Evolutionary conservation across 2,329 filamentous ascomycete species (phyloP).

Genomic region (Elsinoe batatas): DNA sequence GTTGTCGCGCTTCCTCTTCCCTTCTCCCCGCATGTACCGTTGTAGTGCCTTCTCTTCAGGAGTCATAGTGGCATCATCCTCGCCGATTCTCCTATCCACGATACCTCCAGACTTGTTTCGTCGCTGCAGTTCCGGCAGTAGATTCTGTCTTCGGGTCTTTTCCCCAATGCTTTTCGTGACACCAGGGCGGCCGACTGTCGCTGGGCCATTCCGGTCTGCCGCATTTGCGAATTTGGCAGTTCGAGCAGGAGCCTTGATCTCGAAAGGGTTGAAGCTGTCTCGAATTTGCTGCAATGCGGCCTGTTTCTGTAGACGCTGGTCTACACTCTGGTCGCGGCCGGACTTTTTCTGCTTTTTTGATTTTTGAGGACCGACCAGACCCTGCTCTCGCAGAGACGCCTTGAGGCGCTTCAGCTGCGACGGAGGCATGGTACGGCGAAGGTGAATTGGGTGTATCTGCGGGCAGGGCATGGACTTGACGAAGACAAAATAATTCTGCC

Average conservation of each 20-base stretch:
- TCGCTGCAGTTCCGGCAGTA: conserved; percentile 81
- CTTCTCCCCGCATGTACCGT: conserved; percentile 81
- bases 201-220: conserved; percentile 45
- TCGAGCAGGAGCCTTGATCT: conserved; percentile 66
- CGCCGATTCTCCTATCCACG: conserved; percentile 85
- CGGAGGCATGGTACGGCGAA: conserved; percentile 59
- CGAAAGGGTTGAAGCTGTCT: conserved; percentile 96
- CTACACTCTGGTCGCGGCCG: conserved; percentile 41
- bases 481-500: no score
- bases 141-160: conserved; percentile 71
- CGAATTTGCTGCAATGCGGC: conserved; percentile 76
- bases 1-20: conserved; percentile 65
- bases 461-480: no score
- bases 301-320: conserved; percentile 67
- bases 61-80: conserved; percentile 88
- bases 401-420: conserved; percentile 97
- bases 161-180: conserved; percentile 79
- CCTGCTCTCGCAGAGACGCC: conserved; percentile 77
- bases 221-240: conserved; percentile 80
- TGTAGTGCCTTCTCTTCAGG: conserved; percentile 87
- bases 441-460: no score
- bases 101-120: conserved; percentile 89
- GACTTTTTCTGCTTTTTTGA: conserved; percentile 91
- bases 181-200: conserved; percentile 62
- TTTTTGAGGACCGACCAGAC: conserved; percentile 80